These are phyloP conservation scores for Globisporangium spiculum DNA, from an alignment of 352 stramenopile genomes.

Conservation along the genomic window DNA sequence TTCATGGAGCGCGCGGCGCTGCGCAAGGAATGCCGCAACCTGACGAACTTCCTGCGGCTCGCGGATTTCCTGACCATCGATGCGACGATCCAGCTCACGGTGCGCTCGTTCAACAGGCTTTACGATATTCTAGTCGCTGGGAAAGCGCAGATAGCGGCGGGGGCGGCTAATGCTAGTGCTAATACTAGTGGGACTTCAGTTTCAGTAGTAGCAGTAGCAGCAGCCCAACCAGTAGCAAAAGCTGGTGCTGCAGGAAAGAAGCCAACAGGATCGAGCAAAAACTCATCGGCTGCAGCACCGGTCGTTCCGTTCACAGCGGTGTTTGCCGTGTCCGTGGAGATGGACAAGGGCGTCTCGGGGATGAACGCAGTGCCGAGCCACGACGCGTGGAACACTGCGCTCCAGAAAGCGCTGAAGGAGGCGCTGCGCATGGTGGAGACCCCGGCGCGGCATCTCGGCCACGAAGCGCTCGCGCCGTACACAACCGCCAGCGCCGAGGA, in stretches of 20 bases:
- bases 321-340: slow-evolving; percentile 65
- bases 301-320: slow-evolving; percentile 44
- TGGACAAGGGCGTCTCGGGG: slow-evolving; percentile 30
- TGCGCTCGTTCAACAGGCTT: slow-evolving; percentile 69
- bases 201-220: background rate
- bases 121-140: slow-evolving; percentile 51
- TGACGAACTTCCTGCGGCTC: slow-evolving; percentile 92
- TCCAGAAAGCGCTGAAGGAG: slow-evolving; percentile 82
- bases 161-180: background rate
- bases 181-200: background rate
- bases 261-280: background rate
- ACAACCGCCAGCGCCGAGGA: slow-evolving; percentile 81
- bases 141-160: slow-evolving; percentile 28
- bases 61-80: slow-evolving; percentile 91
- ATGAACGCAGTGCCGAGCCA: slow-evolving; percentile 60
- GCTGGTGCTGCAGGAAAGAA: background rate
- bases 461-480: slow-evolving; percentile 74
- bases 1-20: slow-evolving; percentile 95
- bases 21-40: slow-evolving; percentile 87
- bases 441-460: slow-evolving; percentile 75
- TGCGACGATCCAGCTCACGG: slow-evolving; percentile 83
- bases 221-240: background rate
- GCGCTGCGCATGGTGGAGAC: slow-evolving; percentile 87
- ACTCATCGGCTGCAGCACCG: slow-evolving; percentile 2
- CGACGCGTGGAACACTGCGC: slow-evolving; percentile 63